These are phyloP conservation scores for Aspergillus clavatus DNA, from an alignment of 2,329 filamentous ascomycete genomes.

Conservation along the genomic window DNA sequence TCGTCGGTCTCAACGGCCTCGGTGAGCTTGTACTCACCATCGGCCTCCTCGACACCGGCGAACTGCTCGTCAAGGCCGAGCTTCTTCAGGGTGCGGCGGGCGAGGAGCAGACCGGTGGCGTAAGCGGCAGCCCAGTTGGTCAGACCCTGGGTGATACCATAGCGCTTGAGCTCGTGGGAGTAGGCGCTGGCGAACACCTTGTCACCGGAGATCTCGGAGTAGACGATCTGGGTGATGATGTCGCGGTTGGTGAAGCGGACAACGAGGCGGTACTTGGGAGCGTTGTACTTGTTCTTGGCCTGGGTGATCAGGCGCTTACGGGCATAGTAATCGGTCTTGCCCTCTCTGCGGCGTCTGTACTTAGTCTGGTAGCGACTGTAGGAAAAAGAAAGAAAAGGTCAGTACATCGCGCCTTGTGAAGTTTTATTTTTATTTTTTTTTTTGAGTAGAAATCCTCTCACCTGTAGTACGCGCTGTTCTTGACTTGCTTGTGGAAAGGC, in stretches of 20 bases:
- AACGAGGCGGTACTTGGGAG: slow-evolving; percentile 99
- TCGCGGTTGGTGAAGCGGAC: slow-evolving; percentile 99
- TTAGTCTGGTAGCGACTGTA: slow-evolving; percentile 97
- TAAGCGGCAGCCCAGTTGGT: slow-evolving; percentile 99
- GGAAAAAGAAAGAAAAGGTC: slow-evolving; percentile 12
- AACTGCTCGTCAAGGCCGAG: slow-evolving; percentile 92
- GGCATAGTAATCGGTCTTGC: slow-evolving; percentile 99
- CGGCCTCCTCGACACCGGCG: slow-evolving; percentile 90
- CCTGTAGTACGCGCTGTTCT: slow-evolving; percentile 99
- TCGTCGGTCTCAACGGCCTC: slow-evolving; percentile 89
- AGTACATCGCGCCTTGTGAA: neutral
- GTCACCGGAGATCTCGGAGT: slow-evolving; percentile 93
- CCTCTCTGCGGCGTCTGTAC: slow-evolving; percentile 93
- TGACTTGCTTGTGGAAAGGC: slow-evolving; percentile 90
- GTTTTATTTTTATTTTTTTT: neutral
- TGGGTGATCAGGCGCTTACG: slow-evolving; percentile 99
- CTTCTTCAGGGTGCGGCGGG: slow-evolving; percentile 95
- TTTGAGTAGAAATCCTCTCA: slow-evolving; percentile 48
- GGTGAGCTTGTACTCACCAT: slow-evolving; percentile 93
- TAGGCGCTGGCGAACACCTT: slow-evolving; percentile 93
- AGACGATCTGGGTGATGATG: slow-evolving; percentile 97
- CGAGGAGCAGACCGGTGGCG: slow-evolving; percentile 91
- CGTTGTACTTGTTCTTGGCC: slow-evolving; percentile 99
- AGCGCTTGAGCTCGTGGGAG: slow-evolving; percentile 94
- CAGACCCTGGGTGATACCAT: slow-evolving; percentile 96